These are phyloP conservation scores for Ophioceras dolichostomum DNA, from an alignment of 2,329 filamentous ascomycete species.

Conservation along the genomic window DNA sequence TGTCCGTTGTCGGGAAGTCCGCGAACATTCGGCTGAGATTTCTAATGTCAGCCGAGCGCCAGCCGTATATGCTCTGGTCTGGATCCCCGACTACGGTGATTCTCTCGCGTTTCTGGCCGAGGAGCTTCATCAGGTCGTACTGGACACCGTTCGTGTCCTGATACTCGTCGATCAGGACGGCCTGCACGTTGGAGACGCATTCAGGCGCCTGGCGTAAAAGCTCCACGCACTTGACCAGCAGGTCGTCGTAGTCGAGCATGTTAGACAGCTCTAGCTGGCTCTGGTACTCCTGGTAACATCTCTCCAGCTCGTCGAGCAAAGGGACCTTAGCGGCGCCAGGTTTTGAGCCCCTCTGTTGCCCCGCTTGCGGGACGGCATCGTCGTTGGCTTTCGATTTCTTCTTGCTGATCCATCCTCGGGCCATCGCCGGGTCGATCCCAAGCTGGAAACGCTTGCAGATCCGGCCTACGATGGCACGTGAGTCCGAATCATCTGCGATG, in stretches of 20 bases:
- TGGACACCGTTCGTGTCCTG: slow-evolving; percentile 95
- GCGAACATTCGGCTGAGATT: slow-evolving; percentile 70
- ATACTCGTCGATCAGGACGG: slow-evolving; percentile 92
- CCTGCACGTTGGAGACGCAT: slow-evolving; percentile 81
- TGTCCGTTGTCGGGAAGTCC: slow-evolving; percentile 66
- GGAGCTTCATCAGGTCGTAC: slow-evolving; percentile 84
- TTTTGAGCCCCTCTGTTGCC: slow-evolving; percentile 12
- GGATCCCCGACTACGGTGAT: slow-evolving; percentile 95
- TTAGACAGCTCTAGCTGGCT: slow-evolving; percentile 62
- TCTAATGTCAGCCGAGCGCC: slow-evolving; percentile 82
- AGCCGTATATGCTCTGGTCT: slow-evolving; percentile 96
- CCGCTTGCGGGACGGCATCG: slow-evolving; percentile 24
- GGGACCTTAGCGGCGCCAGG: slow-evolving; percentile 6
- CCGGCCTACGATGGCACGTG: slow-evolving; percentile 63
- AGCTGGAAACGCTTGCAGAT: slow-evolving; percentile 67
- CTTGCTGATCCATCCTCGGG: slow-evolving; percentile 66
- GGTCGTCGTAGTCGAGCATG: slow-evolving; percentile 86
- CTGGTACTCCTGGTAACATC: slow-evolving; percentile 66
- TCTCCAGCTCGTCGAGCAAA: slow-evolving; percentile 52
- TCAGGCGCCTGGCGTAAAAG: slow-evolving; percentile 60
- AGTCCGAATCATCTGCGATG: slow-evolving; percentile 80
- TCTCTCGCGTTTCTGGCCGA: slow-evolving; percentile 59
- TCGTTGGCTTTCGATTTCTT: slow-evolving; percentile 40
- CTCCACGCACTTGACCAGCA: slow-evolving; percentile 72
- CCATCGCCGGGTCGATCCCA: slow-evolving; percentile 55